Conservation (phyloP, 2,329 filamentous ascomycete genomes). For the Diaporthe sp. region DNA sequence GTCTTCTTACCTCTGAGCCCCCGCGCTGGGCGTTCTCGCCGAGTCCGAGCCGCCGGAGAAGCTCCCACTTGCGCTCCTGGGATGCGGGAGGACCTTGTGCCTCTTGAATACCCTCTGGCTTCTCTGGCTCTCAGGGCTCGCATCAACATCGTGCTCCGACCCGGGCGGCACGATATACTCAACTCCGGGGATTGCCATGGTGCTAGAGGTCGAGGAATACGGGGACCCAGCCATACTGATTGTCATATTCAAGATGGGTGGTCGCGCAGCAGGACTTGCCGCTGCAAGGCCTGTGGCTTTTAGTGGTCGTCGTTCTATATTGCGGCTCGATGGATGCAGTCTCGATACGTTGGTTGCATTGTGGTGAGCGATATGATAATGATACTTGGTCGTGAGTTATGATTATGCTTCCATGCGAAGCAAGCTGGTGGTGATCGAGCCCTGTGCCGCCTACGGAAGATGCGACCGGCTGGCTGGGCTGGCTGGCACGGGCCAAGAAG, state of each 20-base stretch:
- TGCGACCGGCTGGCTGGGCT: slow-evolving; percentile 23
- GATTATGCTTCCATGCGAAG: not conserved
- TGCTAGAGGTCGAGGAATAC: slow-evolving; percentile 29
- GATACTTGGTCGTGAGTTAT: slow-evolving; percentile 11
- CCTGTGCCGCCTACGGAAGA: slow-evolving; percentile 2
- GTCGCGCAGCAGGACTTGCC: slow-evolving; percentile 14
- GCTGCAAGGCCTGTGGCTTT: slow-evolving; percentile 8
- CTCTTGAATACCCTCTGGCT: slow-evolving; percentile 52
- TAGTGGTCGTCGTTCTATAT: slow-evolving; percentile 33
- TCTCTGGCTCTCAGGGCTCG: slow-evolving; percentile 46
- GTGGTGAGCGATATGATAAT: slow-evolving; percentile 15
- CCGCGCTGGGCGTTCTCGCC: slow-evolving; percentile 31
- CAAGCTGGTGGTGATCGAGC: not conserved
- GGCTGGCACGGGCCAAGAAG: slow-evolving; percentile 2
- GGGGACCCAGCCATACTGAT: slow-evolving; percentile 33
- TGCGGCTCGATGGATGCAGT: slow-evolving; percentile 30
- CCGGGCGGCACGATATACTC: slow-evolving; percentile 39
- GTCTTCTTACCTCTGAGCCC: slow-evolving; percentile 36
- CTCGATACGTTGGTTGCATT: slow-evolving; percentile 32
- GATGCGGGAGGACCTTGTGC: slow-evolving; percentile 56
- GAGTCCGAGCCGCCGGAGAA: slow-evolving; percentile 38
- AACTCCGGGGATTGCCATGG: slow-evolving; percentile 38
- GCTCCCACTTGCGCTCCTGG: slow-evolving; percentile 46
- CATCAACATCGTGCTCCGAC: slow-evolving; percentile 44
- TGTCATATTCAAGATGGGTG: slow-evolving; percentile 25